Conservation (phyloP, 495 filamentous ascomycete genomes). For the Neurospora sp. region DNA sequence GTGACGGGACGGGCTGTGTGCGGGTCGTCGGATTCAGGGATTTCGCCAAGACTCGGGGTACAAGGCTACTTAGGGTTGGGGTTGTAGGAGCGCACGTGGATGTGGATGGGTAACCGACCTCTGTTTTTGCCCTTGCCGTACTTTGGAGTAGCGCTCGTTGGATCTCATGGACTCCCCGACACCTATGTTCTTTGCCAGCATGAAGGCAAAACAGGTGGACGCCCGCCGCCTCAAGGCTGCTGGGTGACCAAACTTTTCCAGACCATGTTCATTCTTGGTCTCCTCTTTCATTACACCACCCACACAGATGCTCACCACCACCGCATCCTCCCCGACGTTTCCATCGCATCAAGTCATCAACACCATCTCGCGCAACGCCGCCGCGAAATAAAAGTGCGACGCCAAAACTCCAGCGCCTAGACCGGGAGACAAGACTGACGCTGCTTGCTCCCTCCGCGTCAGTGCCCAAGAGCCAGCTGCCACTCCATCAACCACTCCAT, state of each 20-base stretch:
- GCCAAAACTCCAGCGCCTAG: conserved; percentile 21
- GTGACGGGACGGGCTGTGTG: background rate
- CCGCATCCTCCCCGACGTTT: conserved; percentile 16
- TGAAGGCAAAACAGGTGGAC: conserved; percentile 32
- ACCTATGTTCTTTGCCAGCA: conserved; percentile 25
- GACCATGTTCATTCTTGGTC: conserved; percentile 12
- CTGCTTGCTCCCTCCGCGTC: background rate
- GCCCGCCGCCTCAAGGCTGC: conserved; percentile 27
- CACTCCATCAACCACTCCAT: conserved; percentile 9
- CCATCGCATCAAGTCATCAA: conserved; percentile 1
- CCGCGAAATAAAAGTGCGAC: conserved; percentile 28
- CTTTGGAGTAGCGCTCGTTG: conserved; percentile 1
- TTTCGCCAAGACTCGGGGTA: conserved; percentile 6
- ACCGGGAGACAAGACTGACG: background rate
- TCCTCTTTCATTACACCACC: conserved; percentile 9
- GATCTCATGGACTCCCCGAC: conserved; percentile 15
- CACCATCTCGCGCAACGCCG: conserved; percentile 15
- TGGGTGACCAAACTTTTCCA: conserved; percentile 26
- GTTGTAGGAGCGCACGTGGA: conserved; percentile 7
- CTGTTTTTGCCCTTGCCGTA: background rate
- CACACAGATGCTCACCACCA: conserved; percentile 16
- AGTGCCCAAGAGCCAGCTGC: background rate
- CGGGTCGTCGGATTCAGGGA: background rate
- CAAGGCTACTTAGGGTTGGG: conserved; percentile 22
- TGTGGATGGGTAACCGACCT: background rate